Evolutionary conservation across 805 yeast genomes (phyloP), one percentile per base, ranked within the genome.

Genomic region (Candida chilensis): DNA sequence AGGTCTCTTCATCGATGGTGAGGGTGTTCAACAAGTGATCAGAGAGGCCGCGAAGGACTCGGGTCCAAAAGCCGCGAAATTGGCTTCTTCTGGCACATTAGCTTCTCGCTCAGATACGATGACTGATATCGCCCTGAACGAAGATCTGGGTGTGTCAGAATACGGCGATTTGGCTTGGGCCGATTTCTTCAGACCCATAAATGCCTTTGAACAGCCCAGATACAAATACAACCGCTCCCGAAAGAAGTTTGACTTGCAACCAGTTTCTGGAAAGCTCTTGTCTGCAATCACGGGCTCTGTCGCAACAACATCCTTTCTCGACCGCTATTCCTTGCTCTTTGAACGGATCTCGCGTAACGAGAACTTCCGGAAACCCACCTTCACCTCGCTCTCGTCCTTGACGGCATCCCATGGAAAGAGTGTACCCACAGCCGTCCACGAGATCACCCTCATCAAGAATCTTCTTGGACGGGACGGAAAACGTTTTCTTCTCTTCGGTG

Each of bases 1-100:
- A 27, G 96, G 96, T 0, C 45, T 87, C 5, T 90, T 90, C 41
- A 63, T 90, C 2, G 95, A 86, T 44, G 86, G 88, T 3, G 73
- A 67, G 3, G 80, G 84, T 3, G 64, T 87, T 11, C 51, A 56
- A 1, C 71, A 68, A 21, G 76, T 90, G 3, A 60, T 88, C 11
- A 66, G 66, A 29, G 95, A 87, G 39, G 35, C 60, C 34, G 14
- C 32, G 8, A 28, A 32, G 36, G 13, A 34, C n/a, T 17, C 4
- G 28, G 18, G 4, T 6, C 22, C 22, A 25, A 14, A 10, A 20
- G 5, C 28, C n/a, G n/a, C n/a, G n/a, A n/a, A n/a, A n/a, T n/a
- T n/a, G n/a, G n/a, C n/a, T n/a, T n/a, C n/a, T n/a, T n/a, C n/a
- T n/a, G n/a, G n/a, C n/a, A n/a, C n/a, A n/a, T n/a, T 15, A 10